These are phyloP conservation scores for Hanseniaspora meyeri DNA, from an alignment of 805 yeast genomes.

Conservation along the genomic window DNA sequence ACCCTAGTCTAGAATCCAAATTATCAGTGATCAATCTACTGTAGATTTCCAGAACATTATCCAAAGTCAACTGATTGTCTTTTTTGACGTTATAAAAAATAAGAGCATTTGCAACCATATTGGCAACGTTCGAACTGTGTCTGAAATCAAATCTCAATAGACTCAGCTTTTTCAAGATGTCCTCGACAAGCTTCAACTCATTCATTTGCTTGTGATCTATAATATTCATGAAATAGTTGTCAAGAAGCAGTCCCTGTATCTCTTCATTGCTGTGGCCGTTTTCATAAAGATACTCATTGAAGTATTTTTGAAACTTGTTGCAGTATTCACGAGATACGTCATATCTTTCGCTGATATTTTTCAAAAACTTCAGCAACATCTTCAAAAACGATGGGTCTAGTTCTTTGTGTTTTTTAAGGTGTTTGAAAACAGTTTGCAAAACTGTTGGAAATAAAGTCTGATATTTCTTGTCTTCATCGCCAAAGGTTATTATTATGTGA, in stretches of 20 bases:
- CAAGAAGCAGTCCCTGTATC: neutral
- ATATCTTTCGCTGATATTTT: constrained; percentile 19
- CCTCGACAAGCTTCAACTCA: constrained; percentile 2
- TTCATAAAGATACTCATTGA: neutral
- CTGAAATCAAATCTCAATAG: neutral
- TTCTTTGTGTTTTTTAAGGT: constrained; percentile 25
- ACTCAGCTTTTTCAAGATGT: constrained; percentile 4
- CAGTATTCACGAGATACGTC: constrained; percentile 5
- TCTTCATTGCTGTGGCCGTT: neutral
- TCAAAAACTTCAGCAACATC: constrained; percentile 19
- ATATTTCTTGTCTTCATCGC: constrained; percentile 27
- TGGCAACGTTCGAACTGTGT: constrained; percentile 1
- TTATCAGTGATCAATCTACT: constrained; percentile 14
- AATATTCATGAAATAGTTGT: neutral
- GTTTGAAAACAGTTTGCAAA: constrained; percentile 28
- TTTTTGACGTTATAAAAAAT: neutral
- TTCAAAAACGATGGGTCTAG: constrained; percentile 25
- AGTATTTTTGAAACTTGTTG: constrained; percentile 15
- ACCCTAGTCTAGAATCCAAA: constrained; percentile 7
- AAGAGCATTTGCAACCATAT: constrained; percentile 1
- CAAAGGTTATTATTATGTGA: constrained; percentile 26
- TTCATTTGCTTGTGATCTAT: constrained; percentile 7
- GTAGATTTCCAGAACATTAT: constrained; percentile 9
- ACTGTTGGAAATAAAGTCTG: constrained; percentile 25
- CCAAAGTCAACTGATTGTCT: constrained; percentile 9